phyloP scores from a whole-genome alignment of 768 basidiomycete genomes.

The Dacryopinax spathularia region DNA sequence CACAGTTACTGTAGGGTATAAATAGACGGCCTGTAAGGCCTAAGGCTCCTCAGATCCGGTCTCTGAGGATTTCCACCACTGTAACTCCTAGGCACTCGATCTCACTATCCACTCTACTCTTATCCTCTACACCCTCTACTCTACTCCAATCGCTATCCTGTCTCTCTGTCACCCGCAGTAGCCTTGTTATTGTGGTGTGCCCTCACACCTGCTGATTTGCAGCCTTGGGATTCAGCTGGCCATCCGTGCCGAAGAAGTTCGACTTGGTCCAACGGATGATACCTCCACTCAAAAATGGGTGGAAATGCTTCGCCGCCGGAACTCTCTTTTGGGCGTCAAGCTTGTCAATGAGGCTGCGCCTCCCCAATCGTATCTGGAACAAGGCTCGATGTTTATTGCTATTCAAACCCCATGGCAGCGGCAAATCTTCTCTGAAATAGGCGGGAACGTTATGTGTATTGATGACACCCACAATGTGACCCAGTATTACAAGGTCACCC shows the following conservation, averaged over 20 bases:
- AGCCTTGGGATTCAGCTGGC: too few relatives aligned
- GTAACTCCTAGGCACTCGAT: too few relatives aligned
- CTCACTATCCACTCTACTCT: too few relatives aligned
- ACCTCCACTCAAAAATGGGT: background rate
- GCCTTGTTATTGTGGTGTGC: too few relatives aligned
- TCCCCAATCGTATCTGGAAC: background rate
- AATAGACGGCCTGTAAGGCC: too few relatives aligned
- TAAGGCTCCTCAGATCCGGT: too few relatives aligned
- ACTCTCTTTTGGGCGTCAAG: background rate
- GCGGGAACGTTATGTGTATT: background rate
- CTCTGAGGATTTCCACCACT: too few relatives aligned
- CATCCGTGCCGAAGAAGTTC: background rate
- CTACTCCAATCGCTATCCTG: too few relatives aligned
- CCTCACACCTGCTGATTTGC: too few relatives aligned
- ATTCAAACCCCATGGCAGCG: background rate
- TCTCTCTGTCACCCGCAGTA: too few relatives aligned
- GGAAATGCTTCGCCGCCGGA: background rate
- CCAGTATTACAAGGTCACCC: background rate
- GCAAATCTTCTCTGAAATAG: background rate
- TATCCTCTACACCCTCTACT: too few relatives aligned
- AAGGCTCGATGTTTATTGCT: background rate
- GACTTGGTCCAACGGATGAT: background rate
- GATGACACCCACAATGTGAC: background rate
- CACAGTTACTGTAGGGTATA: too few relatives aligned
- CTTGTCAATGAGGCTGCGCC: background rate